Evolutionary conservation across 306 rosid species (phyloP).

Genomic region (Aeschynomene evenia): DNA sequence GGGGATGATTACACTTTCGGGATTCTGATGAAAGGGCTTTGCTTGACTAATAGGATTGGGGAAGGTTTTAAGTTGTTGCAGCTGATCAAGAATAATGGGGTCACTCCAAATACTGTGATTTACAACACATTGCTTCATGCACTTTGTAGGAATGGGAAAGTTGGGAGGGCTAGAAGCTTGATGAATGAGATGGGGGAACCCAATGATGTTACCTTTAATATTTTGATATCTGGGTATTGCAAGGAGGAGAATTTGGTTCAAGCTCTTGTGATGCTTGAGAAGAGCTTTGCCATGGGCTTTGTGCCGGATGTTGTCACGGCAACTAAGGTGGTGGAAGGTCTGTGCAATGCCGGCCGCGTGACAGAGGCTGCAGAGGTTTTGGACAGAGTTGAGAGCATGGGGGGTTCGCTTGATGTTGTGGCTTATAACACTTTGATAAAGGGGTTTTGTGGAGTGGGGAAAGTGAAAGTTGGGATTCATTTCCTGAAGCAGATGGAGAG

Average conservation of each 20-base stretch:
- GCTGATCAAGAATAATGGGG: constrained; percentile 54
- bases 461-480: constrained; percentile 57
- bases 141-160: constrained; percentile 71
- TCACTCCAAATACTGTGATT: constrained; percentile 54
- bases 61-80: constrained; percentile 82
- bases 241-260: constrained; percentile 67
- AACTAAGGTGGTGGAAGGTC: constrained; percentile 63
- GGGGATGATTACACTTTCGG: constrained; percentile 71
- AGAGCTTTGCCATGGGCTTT: constrained; percentile 56
- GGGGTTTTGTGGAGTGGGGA: constrained; percentile 61
- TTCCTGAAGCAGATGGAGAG: constrained; percentile 71
- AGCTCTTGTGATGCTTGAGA: constrained; percentile 65
- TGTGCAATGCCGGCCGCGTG: constrained; percentile 59
- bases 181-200: constrained; percentile 64
- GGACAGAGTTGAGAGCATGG: constrained; percentile 62
- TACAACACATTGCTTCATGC: constrained; percentile 76
- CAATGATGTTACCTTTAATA: constrained; percentile 64
- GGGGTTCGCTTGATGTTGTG: constrained; percentile 58
- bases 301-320: constrained; percentile 61
- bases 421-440: constrained; percentile 73
- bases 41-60: constrained; percentile 64
- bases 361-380: constrained; percentile 61
- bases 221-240: constrained; percentile 64
- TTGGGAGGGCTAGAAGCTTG: constrained; percentile 83
- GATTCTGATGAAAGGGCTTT: constrained; percentile 75